Base-by-base conservation (phyloP, 352 stramenopile species). In the Phytophthora agathidicida region DNA sequence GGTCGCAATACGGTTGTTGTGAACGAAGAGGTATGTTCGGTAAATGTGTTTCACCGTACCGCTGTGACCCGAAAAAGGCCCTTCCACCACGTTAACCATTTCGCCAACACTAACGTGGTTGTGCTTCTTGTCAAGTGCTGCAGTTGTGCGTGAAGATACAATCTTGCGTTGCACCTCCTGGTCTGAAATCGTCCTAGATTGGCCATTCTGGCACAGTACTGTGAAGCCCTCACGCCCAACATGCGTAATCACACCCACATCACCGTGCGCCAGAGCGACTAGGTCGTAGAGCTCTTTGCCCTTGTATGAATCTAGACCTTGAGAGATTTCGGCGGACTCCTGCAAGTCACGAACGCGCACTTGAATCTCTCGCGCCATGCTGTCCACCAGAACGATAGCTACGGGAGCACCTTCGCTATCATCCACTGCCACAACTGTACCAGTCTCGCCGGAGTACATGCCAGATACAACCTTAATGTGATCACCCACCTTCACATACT, bases 31-130 rank as follows among this genome's bases (percentile, higher is more conserved):
- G 31, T 90, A 96, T 5, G 84, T 93, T 17, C 88, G 74, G 59
- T 96, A 94, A 50, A 97, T 96, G 68, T 96, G 89, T 60, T 96
- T 96, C 32, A 97, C 86, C 1, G 87, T 97, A n/a, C 88, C 89
- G 35, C 82, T 93, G 64, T 95, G 83, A 22, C 89, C 87, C 8
- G 77, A 57, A 47, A 93, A 91, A 5, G 82, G 72, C 2, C 88
- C 88, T 59, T 96, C 88, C 11, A 96, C 80, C 16, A 97, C 83
- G 45, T 95, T 94, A 35, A 96, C 89, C 82, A 96, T 94, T 62
- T 95, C 87, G 10, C 89, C 89, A 41, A 96, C 84, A 39, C 82
- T 93, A 33, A 97, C 84, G 55, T 94, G 85, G 60, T 96, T 96
- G 55, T 93, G 85, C 42, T 96, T 94, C 65, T 93, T 94, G 73